Evolutionary conservation across 2,329 filamentous ascomycete genomes (phyloP).

Genomic region (Fulvia fulva): DNA sequence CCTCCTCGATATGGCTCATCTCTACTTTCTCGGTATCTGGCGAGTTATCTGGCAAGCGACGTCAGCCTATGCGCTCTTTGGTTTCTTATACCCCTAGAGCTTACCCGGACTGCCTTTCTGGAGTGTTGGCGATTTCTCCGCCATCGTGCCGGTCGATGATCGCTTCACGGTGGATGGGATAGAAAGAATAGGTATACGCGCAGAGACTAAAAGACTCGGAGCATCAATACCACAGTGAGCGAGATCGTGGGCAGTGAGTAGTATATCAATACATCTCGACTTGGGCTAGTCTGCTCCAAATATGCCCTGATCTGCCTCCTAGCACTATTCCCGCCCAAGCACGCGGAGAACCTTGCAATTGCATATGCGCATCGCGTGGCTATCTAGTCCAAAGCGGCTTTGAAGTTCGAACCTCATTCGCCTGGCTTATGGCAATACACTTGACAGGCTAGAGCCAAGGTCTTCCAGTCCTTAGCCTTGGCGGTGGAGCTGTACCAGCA

Average conservation of each 20-base stretch:
- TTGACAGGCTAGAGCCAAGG: background rate
- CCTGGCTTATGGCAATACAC: background rate
- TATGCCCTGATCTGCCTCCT: background rate
- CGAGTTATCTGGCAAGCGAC: background rate
- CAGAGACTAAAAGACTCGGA: background rate
- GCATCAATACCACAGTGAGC: background rate
- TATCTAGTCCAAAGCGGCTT: background rate
- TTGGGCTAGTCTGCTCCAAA: background rate
- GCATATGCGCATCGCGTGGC: background rate
- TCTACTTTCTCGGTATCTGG: constrained; percentile 13
- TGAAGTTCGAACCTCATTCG: background rate
- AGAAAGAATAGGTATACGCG: background rate
- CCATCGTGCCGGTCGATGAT: no score
- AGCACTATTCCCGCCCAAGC: background rate
- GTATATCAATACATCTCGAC: background rate
- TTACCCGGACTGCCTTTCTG: background rate
- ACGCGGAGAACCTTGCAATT: constrained; percentile 1
- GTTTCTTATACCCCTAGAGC: no score
- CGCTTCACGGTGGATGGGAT: no score
- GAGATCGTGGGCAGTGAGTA: background rate
- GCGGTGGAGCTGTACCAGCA: background rate
- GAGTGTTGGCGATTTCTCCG: background rate
- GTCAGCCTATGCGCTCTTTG: background rate
- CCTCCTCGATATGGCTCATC: constrained; percentile 31
- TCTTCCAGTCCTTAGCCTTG: background rate